These are phyloP conservation scores for Yamadazyma oceani DNA, from an alignment of 1,139 yeast species.

Conservation along the genomic window DNA sequence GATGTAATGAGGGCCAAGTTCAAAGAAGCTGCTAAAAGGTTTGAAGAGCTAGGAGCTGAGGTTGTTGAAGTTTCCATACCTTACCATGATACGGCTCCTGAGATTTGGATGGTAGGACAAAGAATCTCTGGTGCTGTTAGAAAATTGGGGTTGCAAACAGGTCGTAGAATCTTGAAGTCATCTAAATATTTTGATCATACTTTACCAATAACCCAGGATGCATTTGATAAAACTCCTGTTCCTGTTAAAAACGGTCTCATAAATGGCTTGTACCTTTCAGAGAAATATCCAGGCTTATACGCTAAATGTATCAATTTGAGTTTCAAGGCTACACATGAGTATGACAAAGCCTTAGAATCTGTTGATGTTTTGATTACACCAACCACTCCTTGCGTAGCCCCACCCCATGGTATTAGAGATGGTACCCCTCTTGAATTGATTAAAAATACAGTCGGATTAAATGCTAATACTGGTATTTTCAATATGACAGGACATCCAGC, in stretches of 20 bases:
- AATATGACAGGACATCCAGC: slow-evolving; percentile 8
- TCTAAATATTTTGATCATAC: slow-evolving; percentile 8
- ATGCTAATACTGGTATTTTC: slow-evolving; percentile 35
- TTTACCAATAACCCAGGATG: slow-evolving; percentile 20
- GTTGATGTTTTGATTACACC: slow-evolving; percentile 15
- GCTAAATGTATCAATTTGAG: slow-evolving; percentile 31
- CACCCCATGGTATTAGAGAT: slow-evolving; percentile 15
- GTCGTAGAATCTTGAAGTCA: slow-evolving; percentile 11
- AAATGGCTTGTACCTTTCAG: slow-evolving; percentile 28
- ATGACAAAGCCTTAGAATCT: slow-evolving; percentile 24
- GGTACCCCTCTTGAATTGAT: slow-evolving; percentile 17
- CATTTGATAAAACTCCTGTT: slow-evolving; percentile 27
- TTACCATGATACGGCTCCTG: slow-evolving; percentile 14
- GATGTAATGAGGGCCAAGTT: slow-evolving; percentile 11
- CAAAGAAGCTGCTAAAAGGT: slow-evolving; percentile 11
- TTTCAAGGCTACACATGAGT: slow-evolving; percentile 28
- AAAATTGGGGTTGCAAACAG: slow-evolving; percentile 14
- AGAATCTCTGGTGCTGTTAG: slow-evolving; percentile 14
- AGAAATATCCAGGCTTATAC: slow-evolving; percentile 31
- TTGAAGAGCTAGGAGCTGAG: slow-evolving; percentile 15
- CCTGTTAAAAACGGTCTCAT: slow-evolving; percentile 26
- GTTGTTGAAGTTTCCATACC: slow-evolving; percentile 17
- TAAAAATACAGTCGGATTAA: slow-evolving; percentile 30
- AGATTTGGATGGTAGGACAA: slow-evolving; percentile 19
- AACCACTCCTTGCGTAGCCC: slow-evolving; percentile 14